phyloP scores from a whole-genome alignment of 768 basidiomycete genomes.

The Phylloporus arenicola region DNA sequence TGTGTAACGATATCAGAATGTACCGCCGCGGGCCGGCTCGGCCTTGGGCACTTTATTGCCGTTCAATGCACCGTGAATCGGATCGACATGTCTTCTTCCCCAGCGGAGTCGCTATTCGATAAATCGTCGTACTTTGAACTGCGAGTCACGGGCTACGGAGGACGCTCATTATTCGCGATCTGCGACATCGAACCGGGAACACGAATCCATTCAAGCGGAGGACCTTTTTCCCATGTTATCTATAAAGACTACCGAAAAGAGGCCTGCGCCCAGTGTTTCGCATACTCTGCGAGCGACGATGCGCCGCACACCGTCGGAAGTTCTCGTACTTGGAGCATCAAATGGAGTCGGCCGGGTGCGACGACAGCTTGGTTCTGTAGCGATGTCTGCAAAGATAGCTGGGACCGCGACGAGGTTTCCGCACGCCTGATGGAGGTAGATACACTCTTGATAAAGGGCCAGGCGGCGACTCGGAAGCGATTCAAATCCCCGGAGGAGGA shows the following conservation, averaged over 20 bases:
- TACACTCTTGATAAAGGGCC: constrained; percentile 34
- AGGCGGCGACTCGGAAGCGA: constrained; percentile 24
- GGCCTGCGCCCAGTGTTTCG: constrained; percentile 62
- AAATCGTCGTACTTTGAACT: constrained; percentile 18
- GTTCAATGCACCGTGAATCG: neutral
- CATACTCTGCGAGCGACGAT: constrained; percentile 40
- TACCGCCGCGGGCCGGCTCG: neutral
- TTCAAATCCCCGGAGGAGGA: constrained; percentile 21
- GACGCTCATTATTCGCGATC: constrained; percentile 49
- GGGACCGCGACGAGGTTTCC: constrained; percentile 36
- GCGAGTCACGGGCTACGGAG: constrained; percentile 40
- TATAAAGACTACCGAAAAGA: constrained; percentile 61
- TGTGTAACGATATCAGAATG: neutral
- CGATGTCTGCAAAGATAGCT: constrained; percentile 40
- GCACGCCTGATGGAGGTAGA: constrained; percentile 30
- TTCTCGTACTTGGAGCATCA: constrained; percentile 42
- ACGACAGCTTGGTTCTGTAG: constrained; percentile 56
- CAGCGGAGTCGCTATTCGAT: neutral
- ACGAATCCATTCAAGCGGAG: constrained; percentile 38
- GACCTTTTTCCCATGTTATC: constrained; percentile 54
- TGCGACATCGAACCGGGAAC: constrained; percentile 38
- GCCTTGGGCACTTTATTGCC: neutral
- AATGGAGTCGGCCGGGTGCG: constrained; percentile 27
- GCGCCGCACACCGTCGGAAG: constrained; percentile 9
- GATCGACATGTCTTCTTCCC: constrained; percentile 4